Base-by-base conservation (phyloP, 2,329 filamentous ascomycete genomes). In the Onygenales sp. region DNA sequence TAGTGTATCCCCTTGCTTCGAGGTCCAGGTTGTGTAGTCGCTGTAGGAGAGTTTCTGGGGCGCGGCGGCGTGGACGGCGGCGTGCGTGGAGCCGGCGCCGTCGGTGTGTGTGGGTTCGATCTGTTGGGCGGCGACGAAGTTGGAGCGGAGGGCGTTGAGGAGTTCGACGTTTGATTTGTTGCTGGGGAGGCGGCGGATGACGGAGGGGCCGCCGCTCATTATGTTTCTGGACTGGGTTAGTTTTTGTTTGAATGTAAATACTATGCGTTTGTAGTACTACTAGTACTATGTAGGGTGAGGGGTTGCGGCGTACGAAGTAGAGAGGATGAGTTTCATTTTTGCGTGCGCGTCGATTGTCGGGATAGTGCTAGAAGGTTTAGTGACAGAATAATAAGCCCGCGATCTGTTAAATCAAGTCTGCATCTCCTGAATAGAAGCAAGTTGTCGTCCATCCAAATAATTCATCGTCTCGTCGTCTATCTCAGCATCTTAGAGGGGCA, bases 81-180 rank as follows among this genome's bases (percentile, higher is more conserved):
- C 47, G 45, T 58, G 55, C 47, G 57, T 55, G 58, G 59, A 62
- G 63, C 57, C 56, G 58, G 59, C 62, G 63, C 62, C 56, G 58
- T 61, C 53, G 58, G 63, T 47, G 57, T 65, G 52, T 58, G 63
- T 38, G 66, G 69, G 50, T 66, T 72, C 55, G 57, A 84, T 81
- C 64, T 85, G 75, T 67, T 89, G 86, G 41, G 87, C 85, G 33
- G 85, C 82, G 51, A 82, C 69, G 68, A 97, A 89, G 71, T 92
- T 95, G 65, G 84, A 83, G 62, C 88, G 86, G 14, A 98, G 81
- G 2, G 90, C 89, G 64, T 89, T 91, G 59, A 90, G 87, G 62
- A 98, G 82, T 72, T 98, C 93, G 62, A 91, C 84, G 68, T 97
- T 97, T 52, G 92, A 96, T 67, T 91, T 89, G 66, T 84, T 84